Conservation (phyloP, 176 grass and related monocot genomes). For the Bromus sterilis region DNA sequence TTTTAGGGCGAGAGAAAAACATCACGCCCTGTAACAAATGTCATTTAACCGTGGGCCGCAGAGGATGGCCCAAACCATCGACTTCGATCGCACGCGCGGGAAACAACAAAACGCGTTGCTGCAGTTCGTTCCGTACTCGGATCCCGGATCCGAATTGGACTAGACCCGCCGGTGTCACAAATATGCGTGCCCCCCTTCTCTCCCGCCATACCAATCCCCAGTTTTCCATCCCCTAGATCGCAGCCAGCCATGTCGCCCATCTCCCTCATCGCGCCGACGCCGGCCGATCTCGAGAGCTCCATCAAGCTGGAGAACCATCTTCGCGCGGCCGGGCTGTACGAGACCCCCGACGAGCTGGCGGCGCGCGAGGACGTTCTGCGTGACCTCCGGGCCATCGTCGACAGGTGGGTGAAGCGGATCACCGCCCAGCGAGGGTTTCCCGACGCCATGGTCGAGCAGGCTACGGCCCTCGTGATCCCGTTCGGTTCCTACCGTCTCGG, state of each 20-base stretch:
- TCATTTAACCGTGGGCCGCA: too few species aligned
- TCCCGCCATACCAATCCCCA: too few species aligned
- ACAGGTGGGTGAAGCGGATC: slow-evolving; percentile 66
- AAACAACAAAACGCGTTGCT: too few species aligned
- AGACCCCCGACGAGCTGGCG: slow-evolving; percentile 37
- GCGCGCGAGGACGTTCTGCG: slow-evolving; percentile 41
- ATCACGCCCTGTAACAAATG: too few species aligned
- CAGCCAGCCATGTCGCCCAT: background rate
- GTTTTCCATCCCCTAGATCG: too few species aligned
- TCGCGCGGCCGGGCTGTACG: slow-evolving; percentile 37
- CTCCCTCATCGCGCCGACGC: slow-evolving; percentile 14
- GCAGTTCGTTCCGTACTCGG: too few species aligned
- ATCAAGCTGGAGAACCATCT: slow-evolving; percentile 20
- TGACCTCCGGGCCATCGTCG: slow-evolving; percentile 44
- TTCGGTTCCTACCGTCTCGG: slow-evolving; percentile 87
- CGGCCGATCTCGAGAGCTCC: background rate
- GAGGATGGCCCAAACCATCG: too few species aligned
- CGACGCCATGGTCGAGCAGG: slow-evolving; percentile 51
- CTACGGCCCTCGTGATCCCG: slow-evolving; percentile 65
- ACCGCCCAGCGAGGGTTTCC: slow-evolving; percentile 49
- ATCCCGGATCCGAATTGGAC: too few species aligned
- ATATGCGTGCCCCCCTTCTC: too few species aligned
- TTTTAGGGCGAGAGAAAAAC: too few species aligned
- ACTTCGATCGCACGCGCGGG: too few species aligned
- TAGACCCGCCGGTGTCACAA: too few species aligned